Evolutionary conservation across 2,329 filamentous ascomycete genomes (phyloP).

Genomic region (Pleomassaria siparia): DNA sequence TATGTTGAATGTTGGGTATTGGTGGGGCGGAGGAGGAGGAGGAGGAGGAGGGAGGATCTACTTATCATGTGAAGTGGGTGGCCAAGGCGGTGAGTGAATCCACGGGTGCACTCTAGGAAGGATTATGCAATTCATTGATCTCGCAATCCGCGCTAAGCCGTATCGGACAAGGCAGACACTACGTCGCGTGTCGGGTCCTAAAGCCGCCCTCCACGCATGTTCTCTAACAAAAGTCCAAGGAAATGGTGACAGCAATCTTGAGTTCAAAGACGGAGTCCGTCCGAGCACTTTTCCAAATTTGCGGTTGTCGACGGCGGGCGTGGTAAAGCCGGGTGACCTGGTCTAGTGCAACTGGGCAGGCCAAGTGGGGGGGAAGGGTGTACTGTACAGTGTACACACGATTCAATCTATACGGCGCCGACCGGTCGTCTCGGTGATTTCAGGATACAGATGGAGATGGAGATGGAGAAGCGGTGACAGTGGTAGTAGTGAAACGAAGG

Average conservation of each 20-base stretch:
- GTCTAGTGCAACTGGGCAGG: too few relatives aligned
- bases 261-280: background rate
- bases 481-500: too few relatives aligned
- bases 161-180: background rate
- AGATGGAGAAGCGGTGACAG: background rate
- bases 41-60: background rate
- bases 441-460: too few relatives aligned
- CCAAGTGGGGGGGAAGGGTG: too few relatives aligned
- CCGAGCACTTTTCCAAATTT: background rate
- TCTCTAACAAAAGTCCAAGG: background rate
- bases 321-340: too few relatives aligned
- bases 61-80: background rate
- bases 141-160: slow-evolving; percentile 1
- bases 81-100: slow-evolving; percentile 2
- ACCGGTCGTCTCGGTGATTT: too few relatives aligned
- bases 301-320: background rate
- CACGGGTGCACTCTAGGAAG: background rate
- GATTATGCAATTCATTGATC: slow-evolving; percentile 4
- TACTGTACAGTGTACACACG: too few relatives aligned
- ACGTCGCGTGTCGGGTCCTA: background rate
- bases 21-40: too few relatives aligned
- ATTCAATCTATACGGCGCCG: too few relatives aligned
- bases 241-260: background rate
- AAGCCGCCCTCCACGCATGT: background rate
- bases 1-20: too few relatives aligned